These are phyloP conservation scores for Tetrahymena borealis DNA, from an alignment of 73 alveolate species.

Conservation along the genomic window DNA sequence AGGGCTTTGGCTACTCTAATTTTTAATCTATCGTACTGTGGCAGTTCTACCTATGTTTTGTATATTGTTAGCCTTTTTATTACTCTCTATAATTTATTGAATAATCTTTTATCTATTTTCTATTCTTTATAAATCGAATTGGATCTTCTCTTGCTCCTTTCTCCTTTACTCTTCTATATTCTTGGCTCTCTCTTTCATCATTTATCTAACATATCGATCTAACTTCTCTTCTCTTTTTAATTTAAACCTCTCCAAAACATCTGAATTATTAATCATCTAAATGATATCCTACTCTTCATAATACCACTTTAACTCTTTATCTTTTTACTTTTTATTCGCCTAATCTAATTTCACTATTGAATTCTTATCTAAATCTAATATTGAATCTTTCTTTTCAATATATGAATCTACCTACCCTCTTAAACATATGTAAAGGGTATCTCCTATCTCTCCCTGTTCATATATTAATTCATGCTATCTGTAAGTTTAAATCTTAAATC, in stretches of 20 bases:
- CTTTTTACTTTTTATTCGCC: neutral
- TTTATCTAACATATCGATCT: neutral
- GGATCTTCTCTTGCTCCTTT: neutral
- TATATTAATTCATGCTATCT: neutral
- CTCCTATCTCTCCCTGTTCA: neutral
- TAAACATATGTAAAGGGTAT: neutral
- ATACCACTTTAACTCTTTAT: neutral
- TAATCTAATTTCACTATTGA: too few relatives aligned
- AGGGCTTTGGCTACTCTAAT: neutral
- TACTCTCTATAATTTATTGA: neutral
- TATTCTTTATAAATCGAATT: neutral
- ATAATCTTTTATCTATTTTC: neutral
- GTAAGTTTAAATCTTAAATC: neutral
- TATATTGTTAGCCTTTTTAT: neutral
- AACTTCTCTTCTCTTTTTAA: neutral
- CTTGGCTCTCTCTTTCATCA: neutral
- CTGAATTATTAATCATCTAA: neutral
- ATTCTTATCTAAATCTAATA: neutral
- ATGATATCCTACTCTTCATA: neutral
- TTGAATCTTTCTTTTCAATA: neutral
- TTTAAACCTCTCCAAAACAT: neutral
- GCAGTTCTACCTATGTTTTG: neutral
- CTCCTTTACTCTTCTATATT: neutral
- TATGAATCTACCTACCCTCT: neutral
- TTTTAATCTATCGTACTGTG: neutral